Conservation (phyloP, 768 basidiomycete genomes). For the Glaciozyma antarctica region DNA sequence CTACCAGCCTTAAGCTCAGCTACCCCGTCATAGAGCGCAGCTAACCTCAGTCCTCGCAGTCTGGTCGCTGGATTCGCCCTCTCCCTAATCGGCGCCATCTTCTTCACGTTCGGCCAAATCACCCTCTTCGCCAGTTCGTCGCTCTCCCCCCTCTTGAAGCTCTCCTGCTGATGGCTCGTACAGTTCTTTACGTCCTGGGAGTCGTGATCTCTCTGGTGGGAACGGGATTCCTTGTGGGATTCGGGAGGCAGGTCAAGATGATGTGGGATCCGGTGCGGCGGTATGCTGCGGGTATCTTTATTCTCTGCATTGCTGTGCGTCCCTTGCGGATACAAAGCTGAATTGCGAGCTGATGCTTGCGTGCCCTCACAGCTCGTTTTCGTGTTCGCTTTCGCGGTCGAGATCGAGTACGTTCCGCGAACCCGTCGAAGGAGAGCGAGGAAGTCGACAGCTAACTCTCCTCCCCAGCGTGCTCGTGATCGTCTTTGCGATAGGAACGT, state of each 20-base stretch:
- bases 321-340: too few species aligned
- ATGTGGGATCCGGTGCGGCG: slow-evolving; percentile 30
- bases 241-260: slow-evolving; percentile 22
- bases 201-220: slow-evolving; percentile 20
- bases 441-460: too few species aligned
- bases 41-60: background rate
- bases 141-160: background rate
- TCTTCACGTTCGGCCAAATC: slow-evolving; percentile 25
- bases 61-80: slow-evolving; percentile 20
- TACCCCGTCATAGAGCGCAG: too few species aligned
- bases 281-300: slow-evolving; percentile 12
- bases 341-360: background rate
- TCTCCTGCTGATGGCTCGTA: background rate
- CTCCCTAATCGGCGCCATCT: slow-evolving; percentile 24
- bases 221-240: slow-evolving; percentile 25
- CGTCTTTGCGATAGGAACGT: too few species aligned
- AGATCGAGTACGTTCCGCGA: slow-evolving; percentile 11
- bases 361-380: slow-evolving; percentile 14
- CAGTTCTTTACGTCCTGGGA: slow-evolving; percentile 23
- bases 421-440: background rate
- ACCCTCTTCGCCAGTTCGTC: slow-evolving; percentile 15
- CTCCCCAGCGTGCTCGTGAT: too few species aligned
- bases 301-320: background rate
- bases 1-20: too few species aligned
- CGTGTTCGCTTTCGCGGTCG: slow-evolving; percentile 22